These are phyloP conservation scores for Aristolochia contorta DNA, from an alignment of 164 flowering plant species.

Conservation along the genomic window DNA sequence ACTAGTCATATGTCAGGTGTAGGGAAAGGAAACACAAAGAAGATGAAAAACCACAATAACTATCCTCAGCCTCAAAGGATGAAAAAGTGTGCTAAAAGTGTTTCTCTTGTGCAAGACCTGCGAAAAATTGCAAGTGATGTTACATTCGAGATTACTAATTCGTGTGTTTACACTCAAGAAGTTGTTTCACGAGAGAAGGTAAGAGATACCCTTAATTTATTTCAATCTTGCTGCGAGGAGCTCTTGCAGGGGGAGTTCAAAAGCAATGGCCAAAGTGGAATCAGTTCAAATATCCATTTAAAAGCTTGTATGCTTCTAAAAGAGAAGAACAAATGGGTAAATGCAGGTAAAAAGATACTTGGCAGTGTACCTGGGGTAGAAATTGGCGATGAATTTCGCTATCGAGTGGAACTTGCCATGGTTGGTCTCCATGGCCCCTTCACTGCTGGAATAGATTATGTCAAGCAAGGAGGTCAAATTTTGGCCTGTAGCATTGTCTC, in stretches of 20 bases:
- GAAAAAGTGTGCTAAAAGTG: background rate
- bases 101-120: background rate
- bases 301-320: conserved; percentile 36
- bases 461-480: conserved; percentile 22
- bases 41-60: background rate
- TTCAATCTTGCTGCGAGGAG: conserved; percentile 50
- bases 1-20: background rate
- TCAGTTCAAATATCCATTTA: conserved; percentile 36
- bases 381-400: conserved; percentile 86
- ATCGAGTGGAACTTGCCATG: conserved; percentile 65
- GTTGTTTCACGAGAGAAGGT: conserved; percentile 38
- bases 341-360: conserved; percentile 32
- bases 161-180: conserved; percentile 10
- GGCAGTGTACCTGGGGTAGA: conserved; percentile 86
- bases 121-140: conserved; percentile 12
- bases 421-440: conserved; percentile 67
- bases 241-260: conserved; percentile 52
- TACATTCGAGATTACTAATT: conserved; percentile 21
- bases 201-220: conserved; percentile 57
- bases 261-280: conserved; percentile 11
- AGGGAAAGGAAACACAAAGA: background rate
- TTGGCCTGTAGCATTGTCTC: conserved; percentile 72
- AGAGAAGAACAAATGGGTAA: conserved; percentile 36
- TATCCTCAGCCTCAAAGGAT: background rate
- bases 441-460: conserved; percentile 70